Evolutionary conservation across 2,329 filamentous ascomycete genomes (phyloP), one percentile per base, ranked within the genome.

Genomic region (Lasiodiplodia sp.): DNA sequence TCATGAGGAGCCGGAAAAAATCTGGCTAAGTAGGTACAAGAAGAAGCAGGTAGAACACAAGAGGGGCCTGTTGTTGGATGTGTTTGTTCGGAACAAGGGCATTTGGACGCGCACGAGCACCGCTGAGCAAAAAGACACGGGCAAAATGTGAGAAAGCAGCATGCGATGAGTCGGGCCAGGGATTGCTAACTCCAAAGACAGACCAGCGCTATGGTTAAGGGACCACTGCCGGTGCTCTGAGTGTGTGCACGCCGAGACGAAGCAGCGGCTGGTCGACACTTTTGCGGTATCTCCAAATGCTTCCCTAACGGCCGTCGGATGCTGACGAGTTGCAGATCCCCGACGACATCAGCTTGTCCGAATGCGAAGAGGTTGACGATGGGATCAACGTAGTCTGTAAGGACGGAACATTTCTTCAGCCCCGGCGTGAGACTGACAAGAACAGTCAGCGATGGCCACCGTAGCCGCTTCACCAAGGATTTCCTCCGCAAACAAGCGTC

Each of bases 151-250:
- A 56, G 55, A 23, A n/a, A 16, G 8, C 6, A n/a, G n/a, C 44
- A 47, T 3, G n/a, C 21, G 7, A 18, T 47, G n/a, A 21, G n/a
- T 47, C 44, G 44, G 4, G 16, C 8, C 34, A 23, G 16, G 18
- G n/a, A 25, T 28, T 38, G 23, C 53, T 56, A 14, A 66, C 10
- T 3, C 5, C 16, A 18, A 8, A 28, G 31, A 18, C 21, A 67
- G 65, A 23, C 65, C 52, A n/a, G 38, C 65, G 1, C 11, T 67
- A 4, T 67, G 65, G 65, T 38, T 67, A 34, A 67, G 65, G 71
- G 91, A 94, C 73, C 91, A 92, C 74, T 94, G 92, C 75, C 90
- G 88, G 69, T 94, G 91, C 75, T 73, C 78, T 1, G 77, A 82
- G 69, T 94, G 92, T 75, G 84, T 91, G 28, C 90, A 93, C 77